Conservation (phyloP, 768 basidiomycete species). For the Calocybe gangraenosa region DNA sequence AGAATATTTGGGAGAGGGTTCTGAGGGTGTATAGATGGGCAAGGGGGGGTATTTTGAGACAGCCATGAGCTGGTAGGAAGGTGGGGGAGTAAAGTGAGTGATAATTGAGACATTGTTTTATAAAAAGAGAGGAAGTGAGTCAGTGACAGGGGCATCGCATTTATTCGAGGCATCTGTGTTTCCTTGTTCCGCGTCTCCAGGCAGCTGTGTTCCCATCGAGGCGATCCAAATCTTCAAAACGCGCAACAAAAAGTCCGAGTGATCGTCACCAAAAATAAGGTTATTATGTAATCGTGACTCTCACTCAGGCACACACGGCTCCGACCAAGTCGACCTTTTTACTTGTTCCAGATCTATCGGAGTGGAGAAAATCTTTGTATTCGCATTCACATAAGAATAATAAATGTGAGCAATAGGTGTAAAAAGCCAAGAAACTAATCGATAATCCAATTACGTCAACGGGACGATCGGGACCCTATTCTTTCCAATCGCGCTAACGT, state of each 20-base stretch:
- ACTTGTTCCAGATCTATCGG: no score
- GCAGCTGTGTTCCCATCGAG: neutral
- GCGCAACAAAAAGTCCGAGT: neutral
- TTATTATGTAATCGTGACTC: slow-evolving; percentile 13
- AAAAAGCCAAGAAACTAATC: no score
- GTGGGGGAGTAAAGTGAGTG: neutral
- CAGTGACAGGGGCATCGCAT: slow-evolving; percentile 1
- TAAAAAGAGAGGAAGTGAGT: slow-evolving; percentile 1
- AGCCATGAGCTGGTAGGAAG: neutral
- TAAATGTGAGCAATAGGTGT: no score
- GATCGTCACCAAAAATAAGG: no score
- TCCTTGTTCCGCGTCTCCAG: slow-evolving; percentile 6
- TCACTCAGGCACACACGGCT: slow-evolving; percentile 6
- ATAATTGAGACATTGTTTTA: no score
- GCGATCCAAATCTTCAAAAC: no score
- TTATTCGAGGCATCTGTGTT: no score
- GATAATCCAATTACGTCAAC: no score
- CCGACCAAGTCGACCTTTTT: neutral
- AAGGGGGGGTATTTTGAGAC: slow-evolving; percentile 16
- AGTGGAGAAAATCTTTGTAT: no score
- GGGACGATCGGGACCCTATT: slow-evolving; percentile 15
- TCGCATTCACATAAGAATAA: no score
- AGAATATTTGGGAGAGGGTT: slow-evolving; percentile 56
- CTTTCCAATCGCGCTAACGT: slow-evolving; percentile 46
- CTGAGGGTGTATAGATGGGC: slow-evolving; percentile 52